Evolutionary conservation across 2,329 filamentous ascomycete species (phyloP), one percentile per base, ranked within the genome.

Genomic region (Colletotrichum cuscutae): DNA sequence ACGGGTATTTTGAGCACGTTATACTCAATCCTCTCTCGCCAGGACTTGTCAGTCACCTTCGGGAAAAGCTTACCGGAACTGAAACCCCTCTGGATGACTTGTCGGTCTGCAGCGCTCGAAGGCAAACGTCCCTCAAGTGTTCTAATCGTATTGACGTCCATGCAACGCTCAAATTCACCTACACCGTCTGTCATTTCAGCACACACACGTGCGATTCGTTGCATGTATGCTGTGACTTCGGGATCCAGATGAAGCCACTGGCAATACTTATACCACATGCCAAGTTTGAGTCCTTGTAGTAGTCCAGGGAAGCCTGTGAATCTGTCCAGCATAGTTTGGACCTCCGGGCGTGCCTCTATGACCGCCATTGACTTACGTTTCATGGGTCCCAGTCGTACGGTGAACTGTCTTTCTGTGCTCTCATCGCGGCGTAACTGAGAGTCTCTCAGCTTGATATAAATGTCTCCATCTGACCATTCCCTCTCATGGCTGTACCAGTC

Each of bases 241-340:
- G 37, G 46, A n/a, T 52, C 61, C 7, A 64, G 42, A 30, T 54
- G 15, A 35, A 37, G 32, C 57, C 32, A 60, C 15, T 32, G 22
- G n/a, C 59, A 59, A 26, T 66, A 66, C 28, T 66, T 59, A 42
- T 66, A 66, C 32, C 59, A 7, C 26, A 59, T 66, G 11, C 54
- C 61, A 8, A 64, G 61, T 54, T 53, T 49, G 15, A 64, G 49
- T 19, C 61, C 61, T 54, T 64, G 32, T 9, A 49, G 26, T 54
- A 64, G 13, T 11, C 61, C 49, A 8, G 61, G 61, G 13, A 53
- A 35, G 42, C 15, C 37, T n/a, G 30, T 59, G 15, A 66, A 57
- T 52, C 13, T 30, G 49, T 66, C 54, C 8, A 66, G 53, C 28
- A 22, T 59, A 35, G 22, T n/a, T 24, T 57, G 32, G 57, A 66